These are phyloP conservation scores for Peniophora sp. DNA, from an alignment of 1,284 basidiomycete species.

Conservation along the genomic window DNA sequence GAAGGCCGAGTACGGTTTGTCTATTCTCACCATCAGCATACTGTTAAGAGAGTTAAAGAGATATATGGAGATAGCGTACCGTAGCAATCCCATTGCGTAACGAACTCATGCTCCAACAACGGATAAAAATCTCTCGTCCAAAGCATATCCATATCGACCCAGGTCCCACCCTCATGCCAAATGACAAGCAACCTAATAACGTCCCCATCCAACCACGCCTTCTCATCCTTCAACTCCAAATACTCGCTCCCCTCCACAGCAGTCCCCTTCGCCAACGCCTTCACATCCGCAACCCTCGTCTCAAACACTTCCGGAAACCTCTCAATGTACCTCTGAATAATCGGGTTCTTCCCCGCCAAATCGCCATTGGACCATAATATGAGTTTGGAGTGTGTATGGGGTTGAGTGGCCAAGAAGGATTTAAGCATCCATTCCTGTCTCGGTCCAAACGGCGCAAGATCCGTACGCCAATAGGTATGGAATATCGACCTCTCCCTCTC, in stretches of 20 bases:
- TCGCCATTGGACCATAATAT: constrained; percentile 88
- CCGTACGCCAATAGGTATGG: constrained; percentile 88
- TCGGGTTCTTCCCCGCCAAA: constrained; percentile 41
- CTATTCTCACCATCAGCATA: constrained; percentile 26
- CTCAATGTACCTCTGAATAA: constrained; percentile 53
- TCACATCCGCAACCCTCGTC: constrained; percentile 62
- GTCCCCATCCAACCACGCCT: constrained; percentile 93
- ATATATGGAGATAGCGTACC: constrained; percentile 44
- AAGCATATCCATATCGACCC: constrained; percentile 94
- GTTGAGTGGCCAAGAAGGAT: constrained; percentile 87
- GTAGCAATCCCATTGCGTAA: constrained; percentile 95
- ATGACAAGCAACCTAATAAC: constrained; percentile 77
- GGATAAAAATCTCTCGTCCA: constrained; percentile 79
- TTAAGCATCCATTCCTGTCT: constrained; percentile 85
- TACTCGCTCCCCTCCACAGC: constrained; percentile 58
- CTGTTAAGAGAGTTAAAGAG: neutral
- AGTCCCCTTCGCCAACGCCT: constrained; percentile 64
- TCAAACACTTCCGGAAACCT: constrained; percentile 66
- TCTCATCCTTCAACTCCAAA: constrained; percentile 56
- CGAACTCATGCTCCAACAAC: constrained; percentile 85
- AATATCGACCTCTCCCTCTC: constrained; percentile 40
- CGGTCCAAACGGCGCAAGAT: constrained; percentile 68
- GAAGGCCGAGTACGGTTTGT: constrained; percentile 80
- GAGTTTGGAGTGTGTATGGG: constrained; percentile 52
- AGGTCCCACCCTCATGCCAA: constrained; percentile 87